A percentile compares a stretch with the other conserved stretches of the same genome.
Conservation (phyloP, 305 asterid genomes). For the Fraxinus ornus region DNA sequence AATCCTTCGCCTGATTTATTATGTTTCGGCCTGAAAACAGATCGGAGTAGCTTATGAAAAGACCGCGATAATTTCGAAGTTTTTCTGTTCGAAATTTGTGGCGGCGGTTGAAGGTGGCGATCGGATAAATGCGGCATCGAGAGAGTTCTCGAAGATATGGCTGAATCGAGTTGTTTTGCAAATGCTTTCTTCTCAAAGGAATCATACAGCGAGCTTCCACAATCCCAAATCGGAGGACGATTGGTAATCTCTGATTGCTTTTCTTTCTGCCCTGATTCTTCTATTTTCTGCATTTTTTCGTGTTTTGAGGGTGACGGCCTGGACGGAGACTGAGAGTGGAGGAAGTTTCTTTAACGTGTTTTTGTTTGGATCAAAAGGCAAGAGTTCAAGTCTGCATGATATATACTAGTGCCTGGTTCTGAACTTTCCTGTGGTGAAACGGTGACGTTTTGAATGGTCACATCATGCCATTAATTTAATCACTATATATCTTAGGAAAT, state of each 20-base stretch:
- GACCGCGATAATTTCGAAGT: slow-evolving; percentile 55
- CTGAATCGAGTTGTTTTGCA: slow-evolving; percentile 62
- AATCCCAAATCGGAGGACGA: slow-evolving; percentile 52
- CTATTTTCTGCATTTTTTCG: slow-evolving; percentile 25
- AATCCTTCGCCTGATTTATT: slow-evolving; percentile 32
- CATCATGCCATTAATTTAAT: slow-evolving; percentile 11
- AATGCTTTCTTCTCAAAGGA: slow-evolving; percentile 68
- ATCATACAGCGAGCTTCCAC: slow-evolving; percentile 74
- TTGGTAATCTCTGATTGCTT: background rate
- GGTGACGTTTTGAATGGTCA: background rate
- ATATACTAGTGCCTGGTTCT: background rate
- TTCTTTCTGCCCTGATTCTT: slow-evolving; percentile 1
- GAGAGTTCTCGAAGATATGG: slow-evolving; percentile 55
- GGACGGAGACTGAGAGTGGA: background rate
- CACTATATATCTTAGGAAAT: background rate
- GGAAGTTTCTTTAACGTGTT: slow-evolving; percentile 4
- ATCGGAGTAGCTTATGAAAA: slow-evolving; percentile 47
- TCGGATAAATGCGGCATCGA: slow-evolving; percentile 77
- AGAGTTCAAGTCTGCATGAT: slow-evolving; percentile 21
- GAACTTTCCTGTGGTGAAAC: background rate
- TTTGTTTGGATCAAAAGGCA: slow-evolving; percentile 10
- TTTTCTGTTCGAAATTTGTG: slow-evolving; percentile 30
- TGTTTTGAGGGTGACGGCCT: background rate
- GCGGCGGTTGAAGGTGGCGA: slow-evolving; percentile 22
- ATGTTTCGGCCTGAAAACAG: slow-evolving; percentile 49